phyloP scores from a whole-genome alignment of 2,329 filamentous ascomycete genomes.

The Colletotrichum zoysiae region DNA sequence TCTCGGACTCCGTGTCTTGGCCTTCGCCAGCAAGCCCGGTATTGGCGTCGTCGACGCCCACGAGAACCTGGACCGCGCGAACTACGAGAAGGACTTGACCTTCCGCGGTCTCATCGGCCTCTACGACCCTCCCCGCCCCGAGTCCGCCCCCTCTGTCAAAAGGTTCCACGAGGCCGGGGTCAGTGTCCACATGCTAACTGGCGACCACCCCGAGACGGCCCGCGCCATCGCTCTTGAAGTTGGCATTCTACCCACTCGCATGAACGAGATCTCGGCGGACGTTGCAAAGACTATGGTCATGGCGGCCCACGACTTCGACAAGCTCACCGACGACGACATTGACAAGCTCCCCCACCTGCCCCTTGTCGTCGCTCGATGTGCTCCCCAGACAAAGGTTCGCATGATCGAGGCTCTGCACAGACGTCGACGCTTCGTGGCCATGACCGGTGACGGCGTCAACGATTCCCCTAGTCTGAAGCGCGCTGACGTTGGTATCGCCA shows the following conservation, averaged over 20 bases:
- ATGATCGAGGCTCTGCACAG: conserved; percentile 79
- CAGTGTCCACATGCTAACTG: conserved; percentile 77
- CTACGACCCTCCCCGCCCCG: conserved; percentile 79
- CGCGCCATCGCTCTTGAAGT: conserved; percentile 74
- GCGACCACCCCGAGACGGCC: conserved; percentile 75
- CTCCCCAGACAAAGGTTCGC: conserved; percentile 75
- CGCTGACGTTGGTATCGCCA: conserved; percentile 78
- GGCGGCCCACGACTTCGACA: conserved; percentile 76
- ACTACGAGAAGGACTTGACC: conserved; percentile 71
- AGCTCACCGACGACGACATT: conserved; percentile 71
- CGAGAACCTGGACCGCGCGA: conserved; percentile 63
- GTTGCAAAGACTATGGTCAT: conserved; percentile 73
- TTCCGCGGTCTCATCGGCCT: conserved; percentile 79
- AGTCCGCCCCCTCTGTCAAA: conserved; percentile 71
- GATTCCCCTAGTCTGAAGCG: conserved; percentile 76
- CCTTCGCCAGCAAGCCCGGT: conserved; percentile 68
- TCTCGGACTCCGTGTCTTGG: conserved; percentile 77
- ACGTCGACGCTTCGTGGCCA: conserved; percentile 73
- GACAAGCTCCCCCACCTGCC: conserved; percentile 72
- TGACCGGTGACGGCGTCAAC: conserved; percentile 81
- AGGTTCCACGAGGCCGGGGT: conserved; percentile 72
- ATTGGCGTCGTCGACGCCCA: conserved; percentile 51
- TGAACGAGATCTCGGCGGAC: conserved; percentile 64
- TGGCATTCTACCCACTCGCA: conserved; percentile 68
- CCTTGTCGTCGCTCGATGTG: conserved; percentile 75